Conservation (phyloP, 441 rosid species). For the Breynia disticha region DNA sequence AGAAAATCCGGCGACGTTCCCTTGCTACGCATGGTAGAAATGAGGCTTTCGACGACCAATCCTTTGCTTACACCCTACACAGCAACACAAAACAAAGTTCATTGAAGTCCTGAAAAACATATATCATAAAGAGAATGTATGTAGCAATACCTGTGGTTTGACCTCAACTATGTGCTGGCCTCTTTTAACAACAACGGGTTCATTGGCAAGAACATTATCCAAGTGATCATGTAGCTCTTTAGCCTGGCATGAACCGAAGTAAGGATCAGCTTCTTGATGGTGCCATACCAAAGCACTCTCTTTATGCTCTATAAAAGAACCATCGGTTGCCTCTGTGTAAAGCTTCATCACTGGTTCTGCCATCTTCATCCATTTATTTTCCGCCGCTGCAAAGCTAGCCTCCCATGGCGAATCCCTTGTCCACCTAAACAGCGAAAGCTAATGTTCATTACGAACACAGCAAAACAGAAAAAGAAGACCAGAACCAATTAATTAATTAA, state of each 20-base stretch:
- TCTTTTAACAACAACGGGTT: slow-evolving; percentile 75
- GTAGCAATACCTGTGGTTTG: slow-evolving; percentile 59
- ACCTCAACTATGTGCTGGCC: slow-evolving; percentile 75
- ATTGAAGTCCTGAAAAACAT: neutral
- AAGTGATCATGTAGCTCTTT: slow-evolving; percentile 78
- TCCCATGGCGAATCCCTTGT: slow-evolving; percentile 46
- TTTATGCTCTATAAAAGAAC: slow-evolving; percentile 62
- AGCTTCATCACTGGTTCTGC: slow-evolving; percentile 69
- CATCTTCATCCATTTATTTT: slow-evolving; percentile 48
- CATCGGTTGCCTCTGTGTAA: slow-evolving; percentile 69
- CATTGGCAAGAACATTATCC: slow-evolving; percentile 66
- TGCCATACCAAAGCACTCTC: slow-evolving; percentile 84
- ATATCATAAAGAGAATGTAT: neutral
- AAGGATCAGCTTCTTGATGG: slow-evolving; percentile 55
- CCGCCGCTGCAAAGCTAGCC: slow-evolving; percentile 26
- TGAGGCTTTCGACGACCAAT: slow-evolving; percentile 43
- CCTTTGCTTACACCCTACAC: slow-evolving; percentile 74
- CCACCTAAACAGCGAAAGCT: slow-evolving; percentile 36
- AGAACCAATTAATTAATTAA: slow-evolving; percentile 1
- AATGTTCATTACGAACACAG: neutral
- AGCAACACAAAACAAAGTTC: slow-evolving; percentile 1
- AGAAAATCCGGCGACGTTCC: slow-evolving; percentile 56
- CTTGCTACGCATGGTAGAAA: slow-evolving; percentile 32
- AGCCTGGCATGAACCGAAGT: slow-evolving; percentile 61
- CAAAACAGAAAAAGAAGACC: neutral